Percentiles rank a stretch among this genome's conserved stretches.
phyloP scores from a whole-genome alignment of 257 asterid genomes.

The Solanum gracilifrons region DNA sequence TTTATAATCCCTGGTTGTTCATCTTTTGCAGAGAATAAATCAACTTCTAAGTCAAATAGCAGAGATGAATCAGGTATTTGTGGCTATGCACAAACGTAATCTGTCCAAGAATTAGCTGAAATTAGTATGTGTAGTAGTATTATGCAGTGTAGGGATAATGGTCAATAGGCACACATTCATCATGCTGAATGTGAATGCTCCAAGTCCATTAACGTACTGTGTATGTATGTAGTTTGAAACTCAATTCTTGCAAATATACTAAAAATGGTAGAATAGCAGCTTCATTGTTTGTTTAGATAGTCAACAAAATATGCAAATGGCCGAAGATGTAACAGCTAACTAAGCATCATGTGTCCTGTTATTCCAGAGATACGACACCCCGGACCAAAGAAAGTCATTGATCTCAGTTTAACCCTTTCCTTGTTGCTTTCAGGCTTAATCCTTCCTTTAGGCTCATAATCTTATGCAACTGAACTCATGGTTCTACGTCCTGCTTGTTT shows the following conservation, averaged over 20 bases:
- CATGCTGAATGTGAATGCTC: background rate
- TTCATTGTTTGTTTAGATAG: background rate
- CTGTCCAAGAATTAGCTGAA: background rate
- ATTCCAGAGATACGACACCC: background rate
- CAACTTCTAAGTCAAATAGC: constrained; percentile 60
- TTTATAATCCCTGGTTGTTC: background rate
- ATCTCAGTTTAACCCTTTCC: background rate
- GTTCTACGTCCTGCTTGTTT: background rate
- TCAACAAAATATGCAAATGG: background rate
- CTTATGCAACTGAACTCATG: background rate
- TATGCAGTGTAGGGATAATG: background rate
- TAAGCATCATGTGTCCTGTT: background rate
- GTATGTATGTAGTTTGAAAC: background rate
- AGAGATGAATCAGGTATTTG: constrained; percentile 43
- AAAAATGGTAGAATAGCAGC: background rate
- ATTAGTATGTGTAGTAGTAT: background rate
- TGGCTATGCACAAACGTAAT: constrained; percentile 22
- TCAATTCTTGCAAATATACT: background rate
- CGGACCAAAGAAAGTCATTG: background rate
- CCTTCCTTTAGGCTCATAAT: background rate
- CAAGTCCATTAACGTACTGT: background rate
- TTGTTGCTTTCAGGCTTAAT: background rate
- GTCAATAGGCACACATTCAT: background rate
- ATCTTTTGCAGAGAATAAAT: constrained; percentile 45
- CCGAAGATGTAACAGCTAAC: background rate